phyloP scores from a whole-genome alignment of 495 filamentous ascomycete genomes.

The Astrothelium subdiscretum region DNA sequence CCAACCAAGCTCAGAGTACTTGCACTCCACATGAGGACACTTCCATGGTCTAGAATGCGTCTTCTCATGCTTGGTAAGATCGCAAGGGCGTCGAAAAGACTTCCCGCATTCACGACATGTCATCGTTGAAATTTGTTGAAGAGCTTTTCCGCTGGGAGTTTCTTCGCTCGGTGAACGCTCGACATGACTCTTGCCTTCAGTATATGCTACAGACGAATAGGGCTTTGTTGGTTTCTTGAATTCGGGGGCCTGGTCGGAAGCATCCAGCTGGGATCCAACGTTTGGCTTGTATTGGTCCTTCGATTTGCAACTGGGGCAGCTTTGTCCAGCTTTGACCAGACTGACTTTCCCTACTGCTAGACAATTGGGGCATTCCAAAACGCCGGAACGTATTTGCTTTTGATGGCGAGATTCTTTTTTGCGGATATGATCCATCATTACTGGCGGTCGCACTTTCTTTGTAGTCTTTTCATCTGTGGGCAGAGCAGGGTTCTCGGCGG shows the following conservation, averaged over 20 bases:
- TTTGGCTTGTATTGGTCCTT: too few species aligned
- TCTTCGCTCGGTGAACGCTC: background rate
- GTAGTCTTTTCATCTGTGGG: too few species aligned
- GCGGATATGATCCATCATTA: too few species aligned
- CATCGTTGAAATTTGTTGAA: background rate
- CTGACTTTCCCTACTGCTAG: background rate
- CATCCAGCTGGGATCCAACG: background rate
- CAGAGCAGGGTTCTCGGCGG: too few species aligned
- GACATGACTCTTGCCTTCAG: background rate
- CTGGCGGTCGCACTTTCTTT: too few species aligned
- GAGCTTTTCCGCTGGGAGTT: background rate
- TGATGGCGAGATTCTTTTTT: too few species aligned
- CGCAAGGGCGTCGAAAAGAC: conserved; percentile 84
- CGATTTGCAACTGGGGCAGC: too few species aligned
- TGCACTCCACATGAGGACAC: conserved; percentile 68
- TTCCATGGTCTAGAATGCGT: conserved; percentile 95
- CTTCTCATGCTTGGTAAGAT: conserved; percentile 93
- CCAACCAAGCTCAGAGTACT: conserved; percentile 78
- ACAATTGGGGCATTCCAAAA: background rate
- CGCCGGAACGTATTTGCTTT: background rate
- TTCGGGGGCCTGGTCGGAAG: background rate
- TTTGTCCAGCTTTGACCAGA: background rate
- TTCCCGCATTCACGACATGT: conserved; percentile 50
- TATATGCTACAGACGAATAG: background rate
- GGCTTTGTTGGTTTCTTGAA: background rate